These are phyloP conservation scores for Sarocladium brachiariae DNA, from an alignment of 2,329 filamentous ascomycete species.

Conservation along the genomic window DNA sequence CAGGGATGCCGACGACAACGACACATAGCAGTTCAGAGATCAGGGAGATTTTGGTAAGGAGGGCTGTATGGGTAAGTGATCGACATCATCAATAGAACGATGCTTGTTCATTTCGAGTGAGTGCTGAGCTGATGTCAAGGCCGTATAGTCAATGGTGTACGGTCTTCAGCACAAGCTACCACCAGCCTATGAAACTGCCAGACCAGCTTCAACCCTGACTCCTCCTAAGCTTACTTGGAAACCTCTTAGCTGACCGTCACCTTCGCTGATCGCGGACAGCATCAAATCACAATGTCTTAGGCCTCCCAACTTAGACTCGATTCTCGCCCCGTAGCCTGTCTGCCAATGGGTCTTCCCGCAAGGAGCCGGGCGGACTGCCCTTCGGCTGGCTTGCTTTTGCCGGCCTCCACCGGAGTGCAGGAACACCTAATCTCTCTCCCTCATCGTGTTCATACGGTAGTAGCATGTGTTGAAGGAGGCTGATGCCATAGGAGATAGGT, in stretches of 20 bases:
- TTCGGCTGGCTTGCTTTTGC: conserved; percentile 7
- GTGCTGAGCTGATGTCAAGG: not conserved
- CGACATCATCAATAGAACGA: not conserved
- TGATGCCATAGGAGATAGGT: not conserved
- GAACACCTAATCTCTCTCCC: conserved; percentile 5
- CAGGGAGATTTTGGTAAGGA: not conserved
- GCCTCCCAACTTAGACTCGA: not conserved
- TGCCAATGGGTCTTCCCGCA: not conserved
- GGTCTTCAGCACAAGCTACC: conserved; percentile 4
- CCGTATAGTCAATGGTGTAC: not conserved
- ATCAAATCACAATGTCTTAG: conserved; percentile 1
- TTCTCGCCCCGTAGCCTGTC: not conserved
- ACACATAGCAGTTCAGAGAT: not conserved
- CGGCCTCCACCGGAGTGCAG: conserved; percentile 3
- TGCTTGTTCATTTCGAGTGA: not conserved
- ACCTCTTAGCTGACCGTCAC: not conserved
- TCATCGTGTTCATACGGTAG: not conserved
- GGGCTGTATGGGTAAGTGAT: not conserved
- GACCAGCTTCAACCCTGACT: too few relatives aligned
- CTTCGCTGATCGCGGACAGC: not conserved
- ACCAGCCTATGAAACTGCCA: too few relatives aligned
- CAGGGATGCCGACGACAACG: not conserved
- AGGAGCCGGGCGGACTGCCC: conserved; percentile 4
- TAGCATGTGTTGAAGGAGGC: too few relatives aligned
- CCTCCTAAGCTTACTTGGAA: not conserved